Conservation (phyloP, 2,329 filamentous ascomycete genomes). For the Fusarium pseudocircinatum region DNA sequence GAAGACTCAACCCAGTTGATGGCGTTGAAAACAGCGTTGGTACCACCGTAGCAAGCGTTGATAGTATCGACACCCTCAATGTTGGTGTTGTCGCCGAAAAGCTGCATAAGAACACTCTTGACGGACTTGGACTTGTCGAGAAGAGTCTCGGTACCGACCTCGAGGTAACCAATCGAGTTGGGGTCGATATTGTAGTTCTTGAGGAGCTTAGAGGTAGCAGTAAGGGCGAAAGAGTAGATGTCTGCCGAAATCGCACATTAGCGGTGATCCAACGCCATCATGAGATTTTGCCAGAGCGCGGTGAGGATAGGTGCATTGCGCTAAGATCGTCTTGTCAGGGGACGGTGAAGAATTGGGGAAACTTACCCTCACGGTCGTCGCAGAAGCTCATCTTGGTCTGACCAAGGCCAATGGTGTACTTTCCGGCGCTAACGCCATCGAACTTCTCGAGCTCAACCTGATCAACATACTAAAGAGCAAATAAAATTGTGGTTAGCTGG, state of each 20-base stretch:
- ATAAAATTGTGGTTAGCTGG: conserved; percentile 42
- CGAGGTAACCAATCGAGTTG: conserved; percentile 80
- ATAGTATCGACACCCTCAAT: conserved; percentile 84
- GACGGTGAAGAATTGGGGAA: conserved; percentile 25
- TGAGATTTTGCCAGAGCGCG: neutral
- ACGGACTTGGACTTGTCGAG: conserved; percentile 92
- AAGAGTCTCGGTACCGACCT: conserved; percentile 87
- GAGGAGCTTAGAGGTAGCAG: conserved; percentile 79
- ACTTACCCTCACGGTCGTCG: conserved; percentile 83
- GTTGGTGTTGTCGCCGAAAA: conserved; percentile 85
- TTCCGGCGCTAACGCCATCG: conserved; percentile 82
- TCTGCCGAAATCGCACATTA: conserved; percentile 59
- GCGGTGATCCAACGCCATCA: conserved; percentile 13
- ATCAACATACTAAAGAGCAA: conserved; percentile 75
- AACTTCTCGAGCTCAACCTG: conserved; percentile 86
- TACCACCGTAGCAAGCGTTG: conserved; percentile 89
- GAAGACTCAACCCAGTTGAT: conserved; percentile 90
- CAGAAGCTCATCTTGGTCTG: conserved; percentile 95
- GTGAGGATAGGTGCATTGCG: conserved; percentile 14
- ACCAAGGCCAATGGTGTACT: conserved; percentile 91
- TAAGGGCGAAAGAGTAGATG: conserved; percentile 87
- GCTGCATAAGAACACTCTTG: conserved; percentile 88
- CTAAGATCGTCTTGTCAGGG: conserved; percentile 12
- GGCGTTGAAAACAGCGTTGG: conserved; percentile 84
- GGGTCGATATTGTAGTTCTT: conserved; percentile 85